Evolutionary conservation across 2,329 filamentous ascomycete genomes (phyloP).

Genomic region (Xylaria sp.): DNA sequence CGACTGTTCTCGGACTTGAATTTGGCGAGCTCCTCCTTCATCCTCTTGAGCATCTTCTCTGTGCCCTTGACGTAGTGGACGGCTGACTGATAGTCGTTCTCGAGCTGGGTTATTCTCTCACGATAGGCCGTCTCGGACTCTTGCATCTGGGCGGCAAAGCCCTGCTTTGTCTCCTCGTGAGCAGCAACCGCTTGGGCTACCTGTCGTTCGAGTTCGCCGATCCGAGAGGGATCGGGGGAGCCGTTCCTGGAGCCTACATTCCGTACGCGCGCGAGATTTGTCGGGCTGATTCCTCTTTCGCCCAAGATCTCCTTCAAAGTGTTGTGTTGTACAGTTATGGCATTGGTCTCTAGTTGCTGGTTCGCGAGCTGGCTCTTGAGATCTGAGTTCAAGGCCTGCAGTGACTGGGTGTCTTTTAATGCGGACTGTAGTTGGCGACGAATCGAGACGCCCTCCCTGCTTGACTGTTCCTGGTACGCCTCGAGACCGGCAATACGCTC

Average conservation of each 20-base stretch:
- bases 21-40: constrained; percentile 94
- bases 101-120: constrained; percentile 89
- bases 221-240: constrained; percentile 78
- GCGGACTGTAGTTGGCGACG: constrained; percentile 86
- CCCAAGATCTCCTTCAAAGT: constrained; percentile 90
- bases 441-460: constrained; percentile 86
- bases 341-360: constrained; percentile 92
- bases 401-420: constrained; percentile 79
- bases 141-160: constrained; percentile 77
- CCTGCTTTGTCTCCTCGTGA: constrained; percentile 82
- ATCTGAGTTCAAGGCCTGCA: constrained; percentile 79
- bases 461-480: constrained; percentile 96
- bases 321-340: constrained; percentile 86
- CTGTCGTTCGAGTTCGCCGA: constrained; percentile 87
- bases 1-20: constrained; percentile 86
- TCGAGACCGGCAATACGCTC: constrained; percentile 96
- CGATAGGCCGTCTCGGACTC: constrained; percentile 89
- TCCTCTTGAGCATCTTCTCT: constrained; percentile 98
- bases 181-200: constrained; percentile 75
- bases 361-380: constrained; percentile 80
- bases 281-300: constrained; percentile 84
- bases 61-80: constrained; percentile 98
- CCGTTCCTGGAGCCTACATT: constrained; percentile 73
- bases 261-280: constrained; percentile 70
- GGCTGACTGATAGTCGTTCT: constrained; percentile 96